These are phyloP conservation scores for Tuber brumale DNA, from an alignment of 495 filamentous ascomycete species.

Conservation along the genomic window DNA sequence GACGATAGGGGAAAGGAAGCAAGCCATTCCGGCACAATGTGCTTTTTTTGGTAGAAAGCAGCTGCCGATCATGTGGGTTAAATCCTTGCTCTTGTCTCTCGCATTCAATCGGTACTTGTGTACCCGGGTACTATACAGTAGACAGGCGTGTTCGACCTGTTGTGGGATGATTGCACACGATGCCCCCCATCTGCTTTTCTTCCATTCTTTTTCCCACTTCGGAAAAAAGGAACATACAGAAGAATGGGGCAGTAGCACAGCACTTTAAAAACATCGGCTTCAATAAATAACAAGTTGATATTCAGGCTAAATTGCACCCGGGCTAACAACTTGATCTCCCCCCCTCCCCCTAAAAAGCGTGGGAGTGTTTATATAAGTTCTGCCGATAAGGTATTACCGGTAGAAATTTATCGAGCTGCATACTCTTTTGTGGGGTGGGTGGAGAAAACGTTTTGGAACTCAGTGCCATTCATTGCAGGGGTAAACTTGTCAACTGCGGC, in stretches of 20 bases:
- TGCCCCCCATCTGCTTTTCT: background rate
- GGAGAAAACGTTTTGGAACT: background rate
- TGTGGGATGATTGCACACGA: background rate
- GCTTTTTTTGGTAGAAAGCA: background rate
- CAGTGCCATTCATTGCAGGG: background rate
- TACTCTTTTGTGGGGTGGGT: background rate
- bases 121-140: background rate
- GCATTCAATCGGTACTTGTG: background rate
- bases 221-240: background rate
- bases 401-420: background rate
- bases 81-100: background rate
- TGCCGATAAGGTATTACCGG: background rate
- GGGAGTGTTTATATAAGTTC: background rate
- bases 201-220: background rate
- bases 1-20: background rate
- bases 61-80: background rate
- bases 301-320: background rate
- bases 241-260: background rate
- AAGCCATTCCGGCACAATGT: background rate
- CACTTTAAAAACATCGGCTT: background rate
- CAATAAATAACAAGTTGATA: background rate
- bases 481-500: too few species aligned
- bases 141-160: background rate
- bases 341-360: too few species aligned
- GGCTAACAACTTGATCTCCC: background rate